These are phyloP conservation scores for Solanum tarapatanum DNA, from an alignment of 257 asterid genomes.

Conservation along the genomic window DNA sequence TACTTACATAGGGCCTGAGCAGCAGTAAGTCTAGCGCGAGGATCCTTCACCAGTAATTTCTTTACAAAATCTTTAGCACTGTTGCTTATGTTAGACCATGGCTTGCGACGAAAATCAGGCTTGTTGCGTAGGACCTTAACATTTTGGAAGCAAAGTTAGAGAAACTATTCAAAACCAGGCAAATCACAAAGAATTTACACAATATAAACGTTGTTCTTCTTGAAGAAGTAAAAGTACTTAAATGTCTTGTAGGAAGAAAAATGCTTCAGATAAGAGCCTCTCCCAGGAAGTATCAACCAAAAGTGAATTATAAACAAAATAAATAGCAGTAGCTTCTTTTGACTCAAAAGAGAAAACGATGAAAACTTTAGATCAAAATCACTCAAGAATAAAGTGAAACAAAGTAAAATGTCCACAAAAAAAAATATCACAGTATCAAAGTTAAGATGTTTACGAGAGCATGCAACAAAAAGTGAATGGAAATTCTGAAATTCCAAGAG, in stretches of 20 bases:
- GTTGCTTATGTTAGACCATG: constrained; percentile 87
- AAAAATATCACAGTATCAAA: background rate
- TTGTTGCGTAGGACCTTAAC: constrained; percentile 71
- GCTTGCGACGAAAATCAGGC: constrained; percentile 96
- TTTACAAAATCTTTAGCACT: constrained; percentile 93
- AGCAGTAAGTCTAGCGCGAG: constrained; percentile 95
- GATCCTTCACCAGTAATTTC: constrained; percentile 84
- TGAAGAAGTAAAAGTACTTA: background rate
- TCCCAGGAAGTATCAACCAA: background rate
- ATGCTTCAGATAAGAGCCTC: background rate
- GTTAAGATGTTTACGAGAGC: background rate
- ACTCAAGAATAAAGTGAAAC: background rate
- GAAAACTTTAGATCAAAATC: background rate
- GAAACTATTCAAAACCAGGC: background rate
- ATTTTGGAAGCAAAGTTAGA: background rate
- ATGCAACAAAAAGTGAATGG: background rate
- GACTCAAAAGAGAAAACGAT: background rate
- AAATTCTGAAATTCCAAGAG: background rate
- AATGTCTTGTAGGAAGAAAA: background rate
- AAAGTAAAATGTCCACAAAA: background rate
- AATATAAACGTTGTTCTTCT: background rate
- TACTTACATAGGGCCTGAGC: constrained; percentile 94
- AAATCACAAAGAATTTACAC: background rate
- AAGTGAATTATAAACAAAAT: background rate
- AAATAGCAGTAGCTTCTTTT: background rate